Base-by-base conservation (phyloP, 441 rosid species). In the Erodium moschatum region DNA sequence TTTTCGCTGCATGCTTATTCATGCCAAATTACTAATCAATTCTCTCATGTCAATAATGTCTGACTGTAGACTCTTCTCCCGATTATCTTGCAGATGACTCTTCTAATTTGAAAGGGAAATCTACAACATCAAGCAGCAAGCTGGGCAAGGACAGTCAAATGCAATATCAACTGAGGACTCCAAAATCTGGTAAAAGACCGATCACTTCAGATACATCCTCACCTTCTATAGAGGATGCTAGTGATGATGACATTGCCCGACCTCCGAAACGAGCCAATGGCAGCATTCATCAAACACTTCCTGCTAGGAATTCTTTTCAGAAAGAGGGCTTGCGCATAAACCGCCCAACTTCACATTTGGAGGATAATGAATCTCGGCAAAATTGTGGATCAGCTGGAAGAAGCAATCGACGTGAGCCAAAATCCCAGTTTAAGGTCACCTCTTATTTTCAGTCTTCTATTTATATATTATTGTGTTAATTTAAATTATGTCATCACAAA, bases 11-110 rank as follows among this genome's bases (percentile, higher is more conserved):
- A 38, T 38, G 44, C 44, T 38, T 38, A 38, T 38, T 38, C 71
- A 58, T 24, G 24, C 58, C 16, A 8, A n/a, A 29, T 60, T 12
- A 18, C 46, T 60, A 0, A 3, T 54, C 5, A 29, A 42, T 38
- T 20, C 52, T 24, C 8, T 67, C 58, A 61, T 73, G 58, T 73
- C 65, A 38, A 10, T 67, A 72, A 68, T 63, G 69, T 61, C 62
- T 75, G 12, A 42, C 67, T 74, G 15, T 69, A 89, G 96, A 80
- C 63, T 64, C 78, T 44, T 85, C 87, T 80, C 81, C 85, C 50
- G 88, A 79, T 38, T 35, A 68, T 76, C 69, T 66, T 73, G 69
- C 68, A 38, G 64, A 64, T 44, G 5, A 56, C 62, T 35, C 80
- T 71, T 52, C 75, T 68, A 80, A 65, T 40, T 71, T 80, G 7